Base-by-base conservation (phyloP, 371 early-diverging fungal species). In the Synchytrium microbalum region DNA sequence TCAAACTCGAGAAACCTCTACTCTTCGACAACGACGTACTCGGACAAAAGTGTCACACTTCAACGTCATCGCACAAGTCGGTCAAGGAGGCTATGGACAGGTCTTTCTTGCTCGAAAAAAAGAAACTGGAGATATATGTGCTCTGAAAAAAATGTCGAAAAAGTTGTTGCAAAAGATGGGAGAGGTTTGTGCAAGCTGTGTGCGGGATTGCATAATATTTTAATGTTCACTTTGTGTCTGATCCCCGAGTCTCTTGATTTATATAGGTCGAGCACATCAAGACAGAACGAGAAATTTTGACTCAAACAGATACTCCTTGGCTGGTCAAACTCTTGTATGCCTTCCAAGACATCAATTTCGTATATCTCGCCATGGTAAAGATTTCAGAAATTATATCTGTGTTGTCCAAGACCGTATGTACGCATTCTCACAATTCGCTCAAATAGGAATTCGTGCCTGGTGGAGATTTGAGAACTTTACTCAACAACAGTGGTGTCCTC, bases 371-470 rank as follows among this genome's bases (percentile, higher is more conserved):
- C 0, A 82, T 82, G 80, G 79, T 79, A 59, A 46, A 60, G n/a
- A 2, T 2, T 8, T 16, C 14, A 19, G 46, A 13, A 23, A 25
- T 3, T 38, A 14, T n/a, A 51, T 51, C 51, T 14, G 14, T 13
- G n/a, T 51, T n/a, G 51, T n/a, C n/a, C 13, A 51, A 13, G 51
- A 51, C 13, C 51, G 13, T 51, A n/a, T n/a, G 13, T 14, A 32
- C 46, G 46, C 54, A 24, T 30, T 30, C 16, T 64, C 28, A 16
- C 60, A 64, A 24, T 67, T 51, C 10, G 25, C 51, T 63, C 19
- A 16, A 16, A 32, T 61, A 76, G 90, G 95, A 95, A 72, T 95
- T 86, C 79, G 87, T 92, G 16, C 85, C 92, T 0, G 94, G 95
- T 31, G 95, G 94, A 13, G 94, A 93, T 65, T 71, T 95, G 60